Conservation (phyloP, 2,329 filamentous ascomycete species). For the Alternaria ventricosa region DNA sequence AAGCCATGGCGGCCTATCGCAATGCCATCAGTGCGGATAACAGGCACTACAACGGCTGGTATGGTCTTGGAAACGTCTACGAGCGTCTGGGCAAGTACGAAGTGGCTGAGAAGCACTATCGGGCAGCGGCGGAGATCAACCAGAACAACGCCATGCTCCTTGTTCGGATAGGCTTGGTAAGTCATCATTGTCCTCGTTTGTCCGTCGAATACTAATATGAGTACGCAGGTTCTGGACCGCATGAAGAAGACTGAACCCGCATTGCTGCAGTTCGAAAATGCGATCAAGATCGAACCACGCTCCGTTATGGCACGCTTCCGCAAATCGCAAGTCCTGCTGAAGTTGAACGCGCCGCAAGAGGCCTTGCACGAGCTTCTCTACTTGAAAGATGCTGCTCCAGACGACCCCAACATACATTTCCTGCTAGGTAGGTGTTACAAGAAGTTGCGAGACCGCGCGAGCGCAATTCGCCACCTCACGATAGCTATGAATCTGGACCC, state of each 20-base stretch:
- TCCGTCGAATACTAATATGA: background rate
- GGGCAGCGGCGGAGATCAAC: slow-evolving; percentile 86
- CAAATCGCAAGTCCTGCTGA: slow-evolving; percentile 86
- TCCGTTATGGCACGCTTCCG: slow-evolving; percentile 88
- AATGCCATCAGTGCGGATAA: slow-evolving; percentile 84
- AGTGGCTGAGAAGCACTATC: slow-evolving; percentile 89
- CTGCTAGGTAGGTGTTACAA: slow-evolving; percentile 80
- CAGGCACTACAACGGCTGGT: slow-evolving; percentile 98
- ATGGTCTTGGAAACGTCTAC: slow-evolving; percentile 81
- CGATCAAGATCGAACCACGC: slow-evolving; percentile 79
- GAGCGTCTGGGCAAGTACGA: slow-evolving; percentile 91
- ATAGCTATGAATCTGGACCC: slow-evolving; percentile 94
- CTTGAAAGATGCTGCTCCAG: slow-evolving; percentile 89
- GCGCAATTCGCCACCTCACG: slow-evolving; percentile 92
- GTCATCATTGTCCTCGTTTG: slow-evolving; percentile 16
- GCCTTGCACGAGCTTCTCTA: slow-evolving; percentile 84
- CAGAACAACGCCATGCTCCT: slow-evolving; percentile 91
- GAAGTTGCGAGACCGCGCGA: slow-evolving; percentile 64
- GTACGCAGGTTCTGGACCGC: slow-evolving; percentile 71
- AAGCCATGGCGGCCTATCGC: slow-evolving; percentile 86
- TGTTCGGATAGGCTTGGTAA: slow-evolving; percentile 86
- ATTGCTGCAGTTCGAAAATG: slow-evolving; percentile 80
- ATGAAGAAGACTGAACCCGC: slow-evolving; percentile 82
- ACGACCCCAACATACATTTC: slow-evolving; percentile 96
- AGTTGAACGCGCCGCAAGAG: slow-evolving; percentile 70